Evolutionary conservation across 176 grass and related monocot species (phyloP), one percentile per base, ranked within the genome.

Genomic region (Alopecurus myosuroides): DNA sequence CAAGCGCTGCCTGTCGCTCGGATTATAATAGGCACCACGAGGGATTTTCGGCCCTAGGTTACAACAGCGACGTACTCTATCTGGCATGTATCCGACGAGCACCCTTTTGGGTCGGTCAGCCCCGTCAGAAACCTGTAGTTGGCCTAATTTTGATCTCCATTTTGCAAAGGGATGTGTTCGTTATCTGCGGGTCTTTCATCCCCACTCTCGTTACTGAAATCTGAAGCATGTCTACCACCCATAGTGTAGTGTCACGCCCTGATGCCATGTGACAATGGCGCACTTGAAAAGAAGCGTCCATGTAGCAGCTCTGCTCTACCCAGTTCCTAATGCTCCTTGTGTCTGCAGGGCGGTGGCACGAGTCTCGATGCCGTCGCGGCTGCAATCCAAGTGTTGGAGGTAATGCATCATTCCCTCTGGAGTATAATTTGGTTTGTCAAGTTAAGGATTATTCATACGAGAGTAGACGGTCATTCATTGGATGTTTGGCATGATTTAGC

Each of bases 371-470:
- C 93, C 2, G 93, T 95, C 80, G 89, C 93, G 51, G 91, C 95
- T 88, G 95, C 93, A 36, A 89, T 98, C 82, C 87, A 87, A 81
- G 85, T 95, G 33, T 78, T 98, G 74, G 95, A 98, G 93, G 95
- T 98, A 25, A 25, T 6, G 86, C 71, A 18, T 26, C 31, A 23
- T 8, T 53, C 50, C 42, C 37, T 39, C 19, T 2, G 12, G 37
- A 7, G 0, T 44, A 11, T 19, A 37, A 1, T 49, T 81, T 39
- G 12, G 41, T 22, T 33, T 7, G 14, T 41, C 51, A 50, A 61
- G n/a, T 72, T 74, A 74, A 10, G 20, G 34, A 33, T 19, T 71
- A 6, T 70, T 29, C 58, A 3, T 73, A 12, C 25, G 9, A 40
- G 49, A 40, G 49, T 78, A 70, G 36, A 14, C 34, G 52, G 20